Percentiles rank a stretch among this genome's conserved stretches.
Conservation (phyloP, 2,329 filamentous ascomycete species). For the Fusarium newnesense region DNA sequence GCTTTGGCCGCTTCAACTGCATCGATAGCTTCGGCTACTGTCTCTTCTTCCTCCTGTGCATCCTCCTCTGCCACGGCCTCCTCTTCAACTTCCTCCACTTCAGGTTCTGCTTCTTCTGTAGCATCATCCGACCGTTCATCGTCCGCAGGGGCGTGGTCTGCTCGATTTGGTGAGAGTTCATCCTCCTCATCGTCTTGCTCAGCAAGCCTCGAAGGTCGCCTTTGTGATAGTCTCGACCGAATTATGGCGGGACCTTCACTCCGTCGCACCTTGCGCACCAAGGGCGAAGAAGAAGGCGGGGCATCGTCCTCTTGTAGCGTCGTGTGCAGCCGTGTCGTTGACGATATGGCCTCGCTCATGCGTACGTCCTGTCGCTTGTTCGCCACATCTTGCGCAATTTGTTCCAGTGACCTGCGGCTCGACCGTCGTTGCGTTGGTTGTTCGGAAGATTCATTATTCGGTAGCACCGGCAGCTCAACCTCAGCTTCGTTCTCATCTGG, state of each 20-base stretch:
- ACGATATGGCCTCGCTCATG: conserved; percentile 50
- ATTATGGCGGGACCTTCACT: conserved; percentile 47
- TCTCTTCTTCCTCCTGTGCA: conserved; percentile 37
- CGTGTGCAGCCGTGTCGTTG: conserved; percentile 56
- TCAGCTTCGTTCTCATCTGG: conserved; percentile 17
- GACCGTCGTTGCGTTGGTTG: conserved; percentile 24
- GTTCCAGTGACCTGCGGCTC: conserved; percentile 30
- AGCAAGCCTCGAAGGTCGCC: conserved; percentile 32
- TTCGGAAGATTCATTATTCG: conserved; percentile 11
- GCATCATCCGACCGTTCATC: conserved; percentile 23
- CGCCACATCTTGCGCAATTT: conserved; percentile 58
- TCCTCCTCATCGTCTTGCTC: conserved; percentile 43
- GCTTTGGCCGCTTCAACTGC: conserved; percentile 55
- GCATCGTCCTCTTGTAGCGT: conserved; percentile 48
- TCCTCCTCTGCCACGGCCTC: conserved; percentile 37
- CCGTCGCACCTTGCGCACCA: conserved; percentile 54
- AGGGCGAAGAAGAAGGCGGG: conserved; percentile 53
- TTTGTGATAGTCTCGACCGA: conserved; percentile 45
- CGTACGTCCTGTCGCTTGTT: conserved; percentile 58
- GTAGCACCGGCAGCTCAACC: conserved; percentile 38
- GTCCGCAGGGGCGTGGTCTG: conserved; percentile 8
- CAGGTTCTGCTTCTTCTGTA: background rate
- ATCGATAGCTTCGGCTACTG: conserved; percentile 56
- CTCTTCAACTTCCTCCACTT: conserved; percentile 25
- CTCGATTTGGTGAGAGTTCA: conserved; percentile 49